Evolutionary conservation across 1,284 basidiomycete genomes (phyloP).

Genomic region (Cryptococcus neoformans): DNA sequence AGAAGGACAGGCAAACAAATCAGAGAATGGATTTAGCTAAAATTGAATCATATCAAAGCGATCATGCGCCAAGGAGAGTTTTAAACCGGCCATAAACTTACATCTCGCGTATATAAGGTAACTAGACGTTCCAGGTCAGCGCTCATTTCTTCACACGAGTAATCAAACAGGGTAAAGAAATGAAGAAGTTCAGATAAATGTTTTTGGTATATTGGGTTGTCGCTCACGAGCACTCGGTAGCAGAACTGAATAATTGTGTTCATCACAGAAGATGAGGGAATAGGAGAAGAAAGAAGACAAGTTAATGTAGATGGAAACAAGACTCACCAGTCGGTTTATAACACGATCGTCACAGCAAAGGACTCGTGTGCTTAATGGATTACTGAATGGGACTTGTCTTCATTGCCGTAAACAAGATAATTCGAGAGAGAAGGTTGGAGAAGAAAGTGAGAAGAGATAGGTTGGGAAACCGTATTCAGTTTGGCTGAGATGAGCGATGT

Average conservation of each 20-base stretch:
- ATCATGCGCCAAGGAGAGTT: background rate
- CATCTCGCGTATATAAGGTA: background rate
- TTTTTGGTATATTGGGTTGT: slow-evolving; percentile 46
- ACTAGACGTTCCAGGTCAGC: slow-evolving; percentile 3
- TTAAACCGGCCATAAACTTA: slow-evolving; percentile 1
- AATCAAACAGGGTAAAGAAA: background rate
- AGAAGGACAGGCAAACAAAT: slow-evolving; percentile 24
- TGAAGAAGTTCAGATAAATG: slow-evolving; percentile 25
- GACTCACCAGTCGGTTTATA: slow-evolving; percentile 3
- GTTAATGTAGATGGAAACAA: background rate
- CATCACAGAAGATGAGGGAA: slow-evolving; percentile 24
- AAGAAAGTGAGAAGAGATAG: slow-evolving; percentile 1
- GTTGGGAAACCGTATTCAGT: background rate
- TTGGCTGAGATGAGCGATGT: background rate
- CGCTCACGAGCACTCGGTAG: slow-evolving; percentile 49
- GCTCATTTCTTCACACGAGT: background rate
- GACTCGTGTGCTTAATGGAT: slow-evolving; percentile 7
- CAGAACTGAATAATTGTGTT: slow-evolving; percentile 47
- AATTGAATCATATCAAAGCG: slow-evolving; percentile 44
- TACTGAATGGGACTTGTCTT: slow-evolving; percentile 2
- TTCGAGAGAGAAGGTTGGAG: slow-evolving; percentile 8
- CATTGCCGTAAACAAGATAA: background rate
- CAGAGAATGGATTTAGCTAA: slow-evolving; percentile 52
- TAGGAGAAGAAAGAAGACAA: background rate
- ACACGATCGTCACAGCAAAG: slow-evolving; percentile 7